Percentiles rank a stretch among this genome's conserved stretches.
Evolutionary conservation across 2,329 filamentous ascomycete genomes (phyloP).

Genomic region (Stenocarpella maydis): DNA sequence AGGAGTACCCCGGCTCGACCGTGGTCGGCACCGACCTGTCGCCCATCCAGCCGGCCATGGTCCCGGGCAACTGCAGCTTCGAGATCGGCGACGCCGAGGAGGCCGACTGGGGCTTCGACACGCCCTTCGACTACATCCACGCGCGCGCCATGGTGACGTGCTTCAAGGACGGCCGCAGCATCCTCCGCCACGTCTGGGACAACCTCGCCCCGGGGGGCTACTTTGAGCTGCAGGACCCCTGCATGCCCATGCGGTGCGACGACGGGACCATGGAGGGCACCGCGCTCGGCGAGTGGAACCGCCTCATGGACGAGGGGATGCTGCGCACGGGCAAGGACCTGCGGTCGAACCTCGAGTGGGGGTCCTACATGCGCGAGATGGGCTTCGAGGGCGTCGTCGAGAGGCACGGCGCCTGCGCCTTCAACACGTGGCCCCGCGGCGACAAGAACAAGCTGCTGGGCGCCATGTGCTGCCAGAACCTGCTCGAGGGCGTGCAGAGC

Average conservation of each 20-base stretch:
- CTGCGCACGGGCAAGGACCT: slow-evolving; percentile 41
- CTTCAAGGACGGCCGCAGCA: slow-evolving; percentile 57
- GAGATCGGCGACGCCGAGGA: slow-evolving; percentile 63
- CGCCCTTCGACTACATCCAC: slow-evolving; percentile 63
- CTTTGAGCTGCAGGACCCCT: slow-evolving; percentile 48
- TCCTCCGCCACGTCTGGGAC: slow-evolving; percentile 55
- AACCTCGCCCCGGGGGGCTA: slow-evolving; percentile 49
- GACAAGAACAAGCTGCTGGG: slow-evolving; percentile 46
- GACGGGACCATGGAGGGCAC: slow-evolving; percentile 45
- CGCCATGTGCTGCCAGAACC: slow-evolving; percentile 43
- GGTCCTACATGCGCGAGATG: slow-evolving; percentile 42
- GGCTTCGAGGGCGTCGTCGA: slow-evolving; percentile 45
- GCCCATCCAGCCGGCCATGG: slow-evolving; percentile 50
- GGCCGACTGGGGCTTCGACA: slow-evolving; percentile 55
- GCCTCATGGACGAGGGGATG: slow-evolving; percentile 44
- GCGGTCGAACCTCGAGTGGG: slow-evolving; percentile 42
- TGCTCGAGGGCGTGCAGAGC: slow-evolving; percentile 43
- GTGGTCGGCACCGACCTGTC: slow-evolving; percentile 56
- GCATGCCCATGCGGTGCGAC: slow-evolving; percentile 43
- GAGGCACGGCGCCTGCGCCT: slow-evolving; percentile 44
- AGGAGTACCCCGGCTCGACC: slow-evolving; percentile 47
- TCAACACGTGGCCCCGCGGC: slow-evolving; percentile 48
- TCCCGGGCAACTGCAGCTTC: slow-evolving; percentile 62
- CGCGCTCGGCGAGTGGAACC: slow-evolving; percentile 44
- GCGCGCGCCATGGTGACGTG: slow-evolving; percentile 57